Base-by-base conservation (phyloP, 2,329 filamentous ascomycete genomes). In the Alternaria gaisen region DNA sequence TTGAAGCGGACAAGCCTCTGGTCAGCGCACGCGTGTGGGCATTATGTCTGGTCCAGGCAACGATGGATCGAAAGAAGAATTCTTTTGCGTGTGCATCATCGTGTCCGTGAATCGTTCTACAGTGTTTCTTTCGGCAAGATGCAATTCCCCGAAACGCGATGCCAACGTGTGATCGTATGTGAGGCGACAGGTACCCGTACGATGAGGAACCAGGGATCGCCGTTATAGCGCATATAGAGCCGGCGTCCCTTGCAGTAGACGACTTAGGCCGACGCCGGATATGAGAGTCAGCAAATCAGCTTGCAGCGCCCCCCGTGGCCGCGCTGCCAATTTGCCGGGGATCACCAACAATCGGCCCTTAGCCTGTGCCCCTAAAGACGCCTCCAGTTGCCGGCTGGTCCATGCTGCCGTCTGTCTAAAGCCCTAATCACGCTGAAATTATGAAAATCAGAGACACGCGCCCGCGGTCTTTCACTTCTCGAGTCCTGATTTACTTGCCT, bases 361-460 rank as follows among this genome's bases (percentile, higher is more conserved):
- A 56, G 60, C 56, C 30, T 51, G 38, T 56, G 36, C 69, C 68
- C 67, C 65, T 66, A 69, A 65, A 60, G 51, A 41, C 38, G 67
- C 60, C 61, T 48, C 57, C 55, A 53, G 26, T 28, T 47, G 54
- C 48, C 58, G 40, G 55, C 55, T 60, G 64, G 66, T 47, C 65
- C 46, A 62, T 70, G 66, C 69, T 59, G 55, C 56, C 66, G 60
- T 56, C 61, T 51, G 60, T 65, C 62, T 40, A 69, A 51, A 66
- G 61, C 36, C 50, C 65, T 57, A 67, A 66, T 61, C 65, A 67
- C 61, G 64, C 59, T 64, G 56, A 61, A 55, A 61, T 67, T 67
- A 65, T 61, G 59, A 53, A 56, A 64, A 59, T 60, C 61, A 53
- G 42, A 60, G 28, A 48, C 43, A 55, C 57, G 66, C 66, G 67